phyloP scores from a whole-genome alignment of 768 basidiomycete genomes.

The Amanita molliuscula region DNA sequence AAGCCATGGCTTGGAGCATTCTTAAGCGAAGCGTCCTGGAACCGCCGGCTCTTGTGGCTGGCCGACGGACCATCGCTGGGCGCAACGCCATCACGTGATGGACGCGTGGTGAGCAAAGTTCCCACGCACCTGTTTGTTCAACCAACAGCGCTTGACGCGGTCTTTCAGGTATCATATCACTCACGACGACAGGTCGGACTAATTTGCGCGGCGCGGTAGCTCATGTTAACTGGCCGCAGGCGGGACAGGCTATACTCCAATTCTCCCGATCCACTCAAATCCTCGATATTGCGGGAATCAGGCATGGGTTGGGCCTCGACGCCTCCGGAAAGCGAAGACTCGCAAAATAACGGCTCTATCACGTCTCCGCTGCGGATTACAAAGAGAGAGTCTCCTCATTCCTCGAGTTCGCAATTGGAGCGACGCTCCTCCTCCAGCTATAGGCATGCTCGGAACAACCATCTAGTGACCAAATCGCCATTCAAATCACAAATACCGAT shows the following conservation, averaged over 20 bases:
- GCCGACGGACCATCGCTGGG: background rate
- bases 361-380: constrained; percentile 67
- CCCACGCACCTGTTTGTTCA: constrained; percentile 36
- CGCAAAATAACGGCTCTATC: constrained; percentile 23
- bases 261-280: constrained; percentile 54
- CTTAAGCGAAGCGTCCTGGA: background rate
- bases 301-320: constrained; percentile 54
- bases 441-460: constrained; percentile 65
- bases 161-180: background rate
- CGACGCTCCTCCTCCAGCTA: constrained; percentile 72
- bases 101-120: constrained; percentile 22
- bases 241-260: constrained; percentile 53
- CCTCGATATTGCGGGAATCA: constrained; percentile 52
- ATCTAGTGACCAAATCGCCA: constrained; percentile 79
- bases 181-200: constrained; percentile 10
- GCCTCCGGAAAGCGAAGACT: constrained; percentile 22
- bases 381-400: constrained; percentile 50
- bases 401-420: constrained; percentile 35
- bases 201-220: constrained; percentile 5
- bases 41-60: background rate
- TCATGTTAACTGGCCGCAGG: constrained; percentile 26
- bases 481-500: constrained; percentile 62
- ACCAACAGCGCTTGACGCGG: constrained; percentile 10
- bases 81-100: constrained; percentile 30
- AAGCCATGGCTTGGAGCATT: too few species aligned